Evolutionary conservation across 768 basidiomycete species (phyloP).

Genomic region (Fomitopsis serialis): DNA sequence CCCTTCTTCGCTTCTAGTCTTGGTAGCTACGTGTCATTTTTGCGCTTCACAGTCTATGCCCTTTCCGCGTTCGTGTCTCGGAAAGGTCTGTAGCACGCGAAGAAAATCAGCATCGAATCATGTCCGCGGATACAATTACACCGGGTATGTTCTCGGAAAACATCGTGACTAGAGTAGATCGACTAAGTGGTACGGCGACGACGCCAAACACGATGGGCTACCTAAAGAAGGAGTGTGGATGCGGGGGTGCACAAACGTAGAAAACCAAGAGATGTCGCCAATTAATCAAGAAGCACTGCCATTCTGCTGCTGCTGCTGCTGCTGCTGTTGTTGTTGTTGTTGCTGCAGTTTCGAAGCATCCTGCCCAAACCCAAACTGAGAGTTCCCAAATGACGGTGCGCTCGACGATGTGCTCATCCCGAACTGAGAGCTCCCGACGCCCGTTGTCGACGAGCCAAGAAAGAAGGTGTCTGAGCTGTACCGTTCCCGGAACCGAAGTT

Average conservation of each 20-base stretch:
- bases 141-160: not conserved
- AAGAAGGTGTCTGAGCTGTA: conserved; percentile 4
- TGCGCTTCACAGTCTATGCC: too few relatives aligned
- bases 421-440: conserved; percentile 12
- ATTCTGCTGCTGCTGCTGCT: conserved; percentile 29
- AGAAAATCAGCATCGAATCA: too few relatives aligned
- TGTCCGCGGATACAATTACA: not conserved
- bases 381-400: conserved; percentile 14
- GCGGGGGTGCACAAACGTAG: not conserved
- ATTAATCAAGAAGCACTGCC: conserved; percentile 44
- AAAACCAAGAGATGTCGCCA: not conserved
- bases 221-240: too few relatives aligned
- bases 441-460: conserved; percentile 21
- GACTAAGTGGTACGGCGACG: too few relatives aligned
- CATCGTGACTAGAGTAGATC: not conserved
- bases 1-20: too few relatives aligned
- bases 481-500: conserved; percentile 4
- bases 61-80: too few relatives aligned
- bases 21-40: too few relatives aligned
- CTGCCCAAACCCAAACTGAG: conserved; percentile 10
- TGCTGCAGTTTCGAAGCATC: conserved; percentile 7
- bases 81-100: too few relatives aligned
- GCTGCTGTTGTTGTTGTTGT: too few relatives aligned
- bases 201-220: too few relatives aligned
- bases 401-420: conserved; percentile 12